Conservation (phyloP, 805 yeast species). For the Starmerella potacharoeniae region DNA sequence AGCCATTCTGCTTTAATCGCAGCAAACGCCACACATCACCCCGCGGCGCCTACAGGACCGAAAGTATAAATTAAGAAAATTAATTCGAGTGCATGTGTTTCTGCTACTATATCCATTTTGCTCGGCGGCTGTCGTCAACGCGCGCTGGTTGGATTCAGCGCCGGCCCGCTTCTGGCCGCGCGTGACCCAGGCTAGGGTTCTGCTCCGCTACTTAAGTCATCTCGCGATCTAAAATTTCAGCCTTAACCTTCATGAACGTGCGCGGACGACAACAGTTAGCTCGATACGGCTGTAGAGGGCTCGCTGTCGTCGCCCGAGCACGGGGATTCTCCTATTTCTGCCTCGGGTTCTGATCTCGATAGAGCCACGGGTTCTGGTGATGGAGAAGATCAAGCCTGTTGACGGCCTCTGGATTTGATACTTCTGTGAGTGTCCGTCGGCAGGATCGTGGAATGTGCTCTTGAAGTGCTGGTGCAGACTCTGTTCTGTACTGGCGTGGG, state of each 20-base stretch:
- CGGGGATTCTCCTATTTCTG: constrained; percentile 28
- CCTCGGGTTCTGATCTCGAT: constrained; percentile 24
- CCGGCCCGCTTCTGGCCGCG: background rate
- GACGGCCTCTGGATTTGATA: constrained; percentile 19
- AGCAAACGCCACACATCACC: too few species aligned
- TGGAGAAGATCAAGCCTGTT: constrained; percentile 27
- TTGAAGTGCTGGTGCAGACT: constrained; percentile 10
- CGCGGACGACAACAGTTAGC: background rate
- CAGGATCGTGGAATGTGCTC: constrained; percentile 23
- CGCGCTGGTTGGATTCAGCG: too few species aligned
- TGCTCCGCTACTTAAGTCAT: background rate
- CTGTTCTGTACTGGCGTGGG: constrained; percentile 16
- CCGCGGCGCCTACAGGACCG: too few species aligned
- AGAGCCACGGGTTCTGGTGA: constrained; percentile 27
- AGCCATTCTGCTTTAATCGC: too few species aligned
- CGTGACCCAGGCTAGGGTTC: background rate
- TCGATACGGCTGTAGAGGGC: constrained; percentile 1
- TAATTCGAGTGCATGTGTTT: too few species aligned
- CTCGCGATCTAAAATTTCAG: background rate
- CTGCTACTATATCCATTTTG: too few species aligned
- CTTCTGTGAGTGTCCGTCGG: constrained; percentile 12
- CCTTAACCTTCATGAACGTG: background rate
- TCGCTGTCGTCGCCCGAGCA: background rate
- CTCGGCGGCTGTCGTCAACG: too few species aligned
- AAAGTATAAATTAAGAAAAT: too few species aligned